Evolutionary conservation across 1,284 basidiomycete species (phyloP), one percentile per base, ranked within the genome.

Genomic region (Boletus sp.): DNA sequence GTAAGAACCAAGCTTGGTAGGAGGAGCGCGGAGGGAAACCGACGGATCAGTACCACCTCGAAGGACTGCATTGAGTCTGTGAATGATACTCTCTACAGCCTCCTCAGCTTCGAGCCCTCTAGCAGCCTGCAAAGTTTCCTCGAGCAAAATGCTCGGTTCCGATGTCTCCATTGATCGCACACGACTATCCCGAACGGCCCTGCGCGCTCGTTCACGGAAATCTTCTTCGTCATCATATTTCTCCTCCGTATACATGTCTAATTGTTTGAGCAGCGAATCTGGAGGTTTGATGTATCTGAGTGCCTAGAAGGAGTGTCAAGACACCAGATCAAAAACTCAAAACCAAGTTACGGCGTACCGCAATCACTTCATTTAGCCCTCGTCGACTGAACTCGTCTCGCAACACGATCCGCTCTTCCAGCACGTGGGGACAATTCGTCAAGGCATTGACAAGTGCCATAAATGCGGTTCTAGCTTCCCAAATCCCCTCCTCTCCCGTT

Each of bases 171-270:
- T 68, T 28, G 78, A 71, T 57, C 81, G 78, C 19, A 65, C 71
- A 43, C 67, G 67, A 50, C 67, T 72, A 56, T 72, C 67, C 44
- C 70, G 70, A 59, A 87, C 76, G n/a, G 84, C 68, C 64, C 72
- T 76, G 17, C 79, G 78, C 21, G 83, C 79, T 37, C 83, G 83
- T 60, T 93, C 88, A 23, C 87, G 84, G 74, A 94, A 81, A 58
- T 95, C 91, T 70, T 91, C 88, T 72, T 93, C 89, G 73, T 97
- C 94, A 65, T 95, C 93, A 54, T 90, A 91, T 68, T 93, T 92
- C 73, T 95, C 94, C 65, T 97, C 93, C 0, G 85, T 83, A 67
- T 94, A 96, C 21, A 93, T 83, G 64, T 91, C 85, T 9, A 95
- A 78, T 68, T 96, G 94, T 0, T 83, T 89, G 21, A 89, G 71